Percentiles rank a stretch among this genome's conserved stretches.
Evolutionary conservation across 2,329 filamentous ascomycete species (phyloP).

Genomic region (Albophoma yamanashiensis): DNA sequence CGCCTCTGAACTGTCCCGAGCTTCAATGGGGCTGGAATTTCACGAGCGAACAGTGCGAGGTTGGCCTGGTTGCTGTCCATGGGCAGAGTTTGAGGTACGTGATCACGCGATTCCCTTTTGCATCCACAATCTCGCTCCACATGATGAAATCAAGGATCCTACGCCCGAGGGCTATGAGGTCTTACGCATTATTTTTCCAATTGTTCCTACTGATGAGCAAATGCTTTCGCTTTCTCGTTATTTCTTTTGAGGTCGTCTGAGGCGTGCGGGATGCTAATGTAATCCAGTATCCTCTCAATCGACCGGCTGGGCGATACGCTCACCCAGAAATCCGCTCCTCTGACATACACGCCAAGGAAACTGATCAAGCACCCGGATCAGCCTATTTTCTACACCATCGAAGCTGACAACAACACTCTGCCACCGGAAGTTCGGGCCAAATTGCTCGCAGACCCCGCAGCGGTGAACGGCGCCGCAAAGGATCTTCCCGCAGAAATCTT

Average conservation of each 20-base stretch:
- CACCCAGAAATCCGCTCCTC: conserved; percentile 73
- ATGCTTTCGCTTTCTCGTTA: conserved; percentile 7
- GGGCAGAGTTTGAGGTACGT: conserved; percentile 75
- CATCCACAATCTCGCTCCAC: conserved; percentile 9
- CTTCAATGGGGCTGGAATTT: conserved; percentile 96
- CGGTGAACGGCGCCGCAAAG: conserved; percentile 61
- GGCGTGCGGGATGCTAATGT: background rate
- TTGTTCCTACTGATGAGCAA: conserved; percentile 88
- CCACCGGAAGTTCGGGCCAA: conserved; percentile 67
- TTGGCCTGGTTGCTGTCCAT: conserved; percentile 91
- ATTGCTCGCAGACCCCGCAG: conserved; percentile 59
- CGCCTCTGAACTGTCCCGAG: conserved; percentile 77
- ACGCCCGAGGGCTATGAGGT: conserved; percentile 45
- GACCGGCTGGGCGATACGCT: conserved; percentile 79
- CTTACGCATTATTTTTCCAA: conserved; percentile 55
- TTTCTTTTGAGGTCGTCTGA: background rate
- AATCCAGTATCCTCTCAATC: conserved; percentile 71
- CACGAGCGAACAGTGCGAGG: conserved; percentile 84
- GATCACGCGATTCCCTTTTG: conserved; percentile 1
- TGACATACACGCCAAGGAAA: conserved; percentile 83
- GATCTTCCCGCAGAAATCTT: conserved; percentile 72
- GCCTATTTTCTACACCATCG: conserved; percentile 86
- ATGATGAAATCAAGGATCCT: conserved; percentile 59
- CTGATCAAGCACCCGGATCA: conserved; percentile 82
- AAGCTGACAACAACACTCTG: conserved; percentile 86